Evolutionary conservation across 345 rosid genomes (phyloP).

Genomic region (Eucalyptus cladocalyx): DNA sequence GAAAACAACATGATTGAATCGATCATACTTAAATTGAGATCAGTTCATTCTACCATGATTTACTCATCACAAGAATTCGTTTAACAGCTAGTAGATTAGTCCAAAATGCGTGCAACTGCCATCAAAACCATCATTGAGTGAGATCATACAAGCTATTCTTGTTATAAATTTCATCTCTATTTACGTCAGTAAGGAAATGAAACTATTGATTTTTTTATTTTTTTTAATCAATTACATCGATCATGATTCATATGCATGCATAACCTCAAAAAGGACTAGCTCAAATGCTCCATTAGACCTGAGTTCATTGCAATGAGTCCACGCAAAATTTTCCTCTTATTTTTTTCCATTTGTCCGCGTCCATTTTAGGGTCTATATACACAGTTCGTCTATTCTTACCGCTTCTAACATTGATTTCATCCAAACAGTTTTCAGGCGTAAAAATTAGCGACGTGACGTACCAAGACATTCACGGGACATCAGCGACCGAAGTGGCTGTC

Average conservation of each 20-base stretch:
- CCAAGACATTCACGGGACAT: conserved; percentile 49
- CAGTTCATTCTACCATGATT: background rate
- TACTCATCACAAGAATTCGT: background rate
- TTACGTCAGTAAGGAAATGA: background rate
- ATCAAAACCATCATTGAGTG: background rate
- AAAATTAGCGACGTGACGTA: conserved; percentile 46
- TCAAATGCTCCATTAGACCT: background rate
- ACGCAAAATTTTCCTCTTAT: background rate
- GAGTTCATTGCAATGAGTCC: background rate
- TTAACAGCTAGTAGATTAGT: background rate
- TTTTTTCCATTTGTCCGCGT: background rate
- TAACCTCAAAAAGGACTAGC: background rate
- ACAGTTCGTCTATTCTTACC: background rate
- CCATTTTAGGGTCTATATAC: background rate
- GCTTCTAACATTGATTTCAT: background rate
- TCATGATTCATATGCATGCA: background rate
- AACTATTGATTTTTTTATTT: background rate
- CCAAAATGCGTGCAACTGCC: background rate
- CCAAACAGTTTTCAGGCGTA: conserved; percentile 48
- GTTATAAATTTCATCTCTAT: background rate
- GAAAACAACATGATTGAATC: background rate
- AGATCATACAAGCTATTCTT: background rate
- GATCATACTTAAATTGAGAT: background rate
- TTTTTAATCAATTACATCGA: background rate
- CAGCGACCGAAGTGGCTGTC: conserved; percentile 45